Evolutionary conservation across 2,329 filamentous ascomycete species (phyloP).

Genomic region (Fusarium domesticum): DNA sequence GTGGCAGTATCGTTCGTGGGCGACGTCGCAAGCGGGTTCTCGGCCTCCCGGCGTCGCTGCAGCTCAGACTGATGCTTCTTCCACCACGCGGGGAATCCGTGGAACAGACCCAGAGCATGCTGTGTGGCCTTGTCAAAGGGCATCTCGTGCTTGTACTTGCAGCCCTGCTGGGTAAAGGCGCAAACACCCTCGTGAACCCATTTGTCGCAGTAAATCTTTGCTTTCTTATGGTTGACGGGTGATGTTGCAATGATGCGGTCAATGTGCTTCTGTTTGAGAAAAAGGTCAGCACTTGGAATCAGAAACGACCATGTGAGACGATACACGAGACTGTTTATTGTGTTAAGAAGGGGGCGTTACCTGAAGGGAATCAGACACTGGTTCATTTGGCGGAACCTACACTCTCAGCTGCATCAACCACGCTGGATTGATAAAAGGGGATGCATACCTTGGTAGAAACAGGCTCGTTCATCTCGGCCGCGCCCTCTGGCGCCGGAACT

Average conservation of each 20-base stretch:
- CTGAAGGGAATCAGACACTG: slow-evolving; percentile 34
- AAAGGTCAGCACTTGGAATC: no score
- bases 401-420: slow-evolving; percentile 29
- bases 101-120: slow-evolving; percentile 66
- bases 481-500: slow-evolving; percentile 37
- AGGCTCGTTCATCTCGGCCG: slow-evolving; percentile 37
- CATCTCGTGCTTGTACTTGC: slow-evolving; percentile 90
- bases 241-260: slow-evolving; percentile 33
- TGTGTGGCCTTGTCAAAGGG: slow-evolving; percentile 66
- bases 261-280: slow-evolving; percentile 31
- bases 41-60: slow-evolving; percentile 23
- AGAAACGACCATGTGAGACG: no score
- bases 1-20: not conserved
- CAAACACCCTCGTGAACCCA: slow-evolving; percentile 87
- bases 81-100: slow-evolving; percentile 61
- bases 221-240: slow-evolving; percentile 42
- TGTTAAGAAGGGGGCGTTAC: slow-evolving; percentile 27
- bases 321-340: no score
- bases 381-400: slow-evolving; percentile 23
- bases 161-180: slow-evolving; percentile 81
- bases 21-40: not conserved
- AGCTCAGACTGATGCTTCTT: slow-evolving; percentile 52
- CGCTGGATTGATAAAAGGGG: not conserved
- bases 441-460: slow-evolving; percentile 41
- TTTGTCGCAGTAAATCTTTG: slow-evolving; percentile 80